These are phyloP conservation scores for Fusarium sp. DNA, from an alignment of 2,329 filamentous ascomycete genomes.

Conservation along the genomic window DNA sequence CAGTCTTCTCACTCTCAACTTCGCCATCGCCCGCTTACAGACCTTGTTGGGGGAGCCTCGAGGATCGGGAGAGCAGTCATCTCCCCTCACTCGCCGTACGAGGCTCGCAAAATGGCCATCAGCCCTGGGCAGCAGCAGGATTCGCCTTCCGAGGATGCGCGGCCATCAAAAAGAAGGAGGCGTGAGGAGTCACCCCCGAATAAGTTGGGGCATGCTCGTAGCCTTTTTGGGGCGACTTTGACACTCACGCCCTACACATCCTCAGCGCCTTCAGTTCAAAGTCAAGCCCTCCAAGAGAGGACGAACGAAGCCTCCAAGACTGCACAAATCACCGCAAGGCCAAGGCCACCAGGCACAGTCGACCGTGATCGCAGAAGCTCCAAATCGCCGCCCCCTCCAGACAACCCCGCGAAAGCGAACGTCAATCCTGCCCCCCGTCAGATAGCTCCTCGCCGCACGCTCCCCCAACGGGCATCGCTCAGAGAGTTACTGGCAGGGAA, in stretches of 20 bases:
- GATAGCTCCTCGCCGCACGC: constrained; percentile 12
- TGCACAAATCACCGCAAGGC: neutral
- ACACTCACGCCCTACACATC: constrained; percentile 44
- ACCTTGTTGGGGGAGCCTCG: constrained; percentile 46
- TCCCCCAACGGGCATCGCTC: constrained; percentile 30
- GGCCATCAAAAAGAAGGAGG: constrained; percentile 46
- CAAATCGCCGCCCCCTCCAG: constrained; percentile 37
- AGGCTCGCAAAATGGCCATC: constrained; percentile 43
- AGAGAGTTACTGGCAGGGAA: constrained; percentile 30
- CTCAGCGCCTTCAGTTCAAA: constrained; percentile 24
- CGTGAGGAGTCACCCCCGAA: constrained; percentile 47
- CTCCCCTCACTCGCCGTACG: constrained; percentile 50
- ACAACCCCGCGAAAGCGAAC: neutral
- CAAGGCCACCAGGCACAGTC: neutral
- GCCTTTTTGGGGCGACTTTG: constrained; percentile 51
- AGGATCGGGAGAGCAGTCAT: constrained; percentile 50
- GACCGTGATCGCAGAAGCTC: neutral
- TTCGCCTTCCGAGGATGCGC: constrained; percentile 27
- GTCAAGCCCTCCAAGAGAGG: constrained; percentile 35
- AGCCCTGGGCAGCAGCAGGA: constrained; percentile 25
- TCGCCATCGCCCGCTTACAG: constrained; percentile 58
- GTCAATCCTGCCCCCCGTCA: neutral
- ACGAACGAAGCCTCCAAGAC: constrained; percentile 22
- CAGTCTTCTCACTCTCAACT: constrained; percentile 50
- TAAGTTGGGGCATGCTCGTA: constrained; percentile 50